Percentiles rank a stretch among this genome's conserved stretches.
Evolutionary conservation across 768 basidiomycete species (phyloP).

Genomic region (Tricholoma matsutake): DNA sequence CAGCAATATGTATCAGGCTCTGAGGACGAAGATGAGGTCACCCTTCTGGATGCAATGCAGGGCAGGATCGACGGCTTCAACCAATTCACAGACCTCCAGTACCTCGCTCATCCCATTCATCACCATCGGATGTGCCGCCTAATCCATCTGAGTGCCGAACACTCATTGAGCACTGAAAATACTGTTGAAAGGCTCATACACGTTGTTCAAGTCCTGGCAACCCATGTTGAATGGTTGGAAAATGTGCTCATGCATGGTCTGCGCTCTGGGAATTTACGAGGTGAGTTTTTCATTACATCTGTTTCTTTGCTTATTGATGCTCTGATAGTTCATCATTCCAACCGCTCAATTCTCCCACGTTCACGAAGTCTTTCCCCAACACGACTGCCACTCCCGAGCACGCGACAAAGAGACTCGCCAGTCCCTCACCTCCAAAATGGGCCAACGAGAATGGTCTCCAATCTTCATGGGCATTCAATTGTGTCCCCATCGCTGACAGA

Average conservation of each 20-base stretch:
- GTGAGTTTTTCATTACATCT: not conserved
- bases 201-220: not conserved
- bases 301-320: not conserved
- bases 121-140: not conserved
- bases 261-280: not conserved
- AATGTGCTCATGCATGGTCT: not conserved
- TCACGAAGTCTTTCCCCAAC: not conserved
- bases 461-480: too few species aligned
- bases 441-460: not conserved
- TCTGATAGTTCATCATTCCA: not conserved
- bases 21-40: too few species aligned
- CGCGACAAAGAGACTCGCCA: not conserved
- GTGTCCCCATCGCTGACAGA: too few species aligned
- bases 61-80: too few species aligned
- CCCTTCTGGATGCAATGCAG: too few species aligned
- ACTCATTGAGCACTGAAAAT: not conserved
- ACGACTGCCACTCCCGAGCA: not conserved
- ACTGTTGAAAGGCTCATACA: not conserved
- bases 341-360: too few species aligned
- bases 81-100: too few species aligned
- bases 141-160: not conserved
- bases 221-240: not conserved
- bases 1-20: too few species aligned
- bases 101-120: not conserved
- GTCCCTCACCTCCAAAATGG: not conserved